phyloP scores from a whole-genome alignment of 164 flowering plant species.

The Nymphaea colorata region DNA sequence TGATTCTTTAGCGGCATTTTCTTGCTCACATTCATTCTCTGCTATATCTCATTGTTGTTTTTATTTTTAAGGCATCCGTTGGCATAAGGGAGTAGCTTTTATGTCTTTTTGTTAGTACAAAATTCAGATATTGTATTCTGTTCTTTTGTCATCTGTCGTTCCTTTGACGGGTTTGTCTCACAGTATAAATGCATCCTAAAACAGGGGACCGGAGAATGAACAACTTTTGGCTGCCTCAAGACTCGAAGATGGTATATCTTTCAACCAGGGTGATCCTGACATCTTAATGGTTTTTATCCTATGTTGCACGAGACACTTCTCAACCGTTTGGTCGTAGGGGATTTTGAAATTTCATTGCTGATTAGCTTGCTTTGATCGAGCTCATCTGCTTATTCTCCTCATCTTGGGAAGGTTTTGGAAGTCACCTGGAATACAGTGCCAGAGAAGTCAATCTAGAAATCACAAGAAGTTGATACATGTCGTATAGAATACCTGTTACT shows the following conservation, averaged over 20 bases:
- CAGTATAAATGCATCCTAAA: background rate
- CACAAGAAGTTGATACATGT: background rate
- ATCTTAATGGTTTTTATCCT: too few relatives aligned
- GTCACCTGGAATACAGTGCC: background rate
- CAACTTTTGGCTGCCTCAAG: conserved; percentile 85
- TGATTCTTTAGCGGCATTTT: conserved; percentile 69
- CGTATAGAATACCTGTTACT: too few relatives aligned
- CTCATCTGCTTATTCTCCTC: background rate
- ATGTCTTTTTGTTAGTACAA: background rate
- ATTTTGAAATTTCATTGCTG: background rate
- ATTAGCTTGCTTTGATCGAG: too few relatives aligned
- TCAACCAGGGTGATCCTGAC: too few relatives aligned
- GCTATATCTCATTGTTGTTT: background rate
- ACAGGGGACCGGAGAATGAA: conserved; percentile 72
- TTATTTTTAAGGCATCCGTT: background rate
- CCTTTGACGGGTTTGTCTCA: too few relatives aligned
- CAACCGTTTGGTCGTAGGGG: too few relatives aligned
- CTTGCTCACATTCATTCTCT: background rate
- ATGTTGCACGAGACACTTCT: too few relatives aligned
- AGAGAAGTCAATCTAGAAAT: background rate
- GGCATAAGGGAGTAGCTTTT: background rate
- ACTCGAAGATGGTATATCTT: conserved; percentile 65
- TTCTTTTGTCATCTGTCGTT: too few relatives aligned
- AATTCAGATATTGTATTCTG: background rate
- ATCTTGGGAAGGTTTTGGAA: too few relatives aligned